Conservation (phyloP, 73 alveolate species). For the Paraurostyla sp. region DNA sequence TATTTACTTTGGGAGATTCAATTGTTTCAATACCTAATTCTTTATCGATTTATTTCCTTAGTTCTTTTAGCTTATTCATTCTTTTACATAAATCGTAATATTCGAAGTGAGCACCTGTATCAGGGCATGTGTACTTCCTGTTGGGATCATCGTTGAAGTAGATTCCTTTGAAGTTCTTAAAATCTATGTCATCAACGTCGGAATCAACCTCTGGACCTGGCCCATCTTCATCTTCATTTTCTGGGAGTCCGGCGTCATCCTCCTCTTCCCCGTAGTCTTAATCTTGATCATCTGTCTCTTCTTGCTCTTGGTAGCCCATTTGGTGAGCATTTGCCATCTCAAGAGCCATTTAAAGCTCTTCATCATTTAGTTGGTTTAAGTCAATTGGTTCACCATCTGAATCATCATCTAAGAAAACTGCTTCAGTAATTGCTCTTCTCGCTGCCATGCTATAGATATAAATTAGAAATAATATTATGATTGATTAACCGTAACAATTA, state of each 20-base stretch:
- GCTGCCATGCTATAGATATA: constrained; percentile 6
- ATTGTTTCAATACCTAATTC: background rate
- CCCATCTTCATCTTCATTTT: constrained; percentile 23
- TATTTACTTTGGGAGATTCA: background rate
- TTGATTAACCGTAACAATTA: constrained; percentile 1
- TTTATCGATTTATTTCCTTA: constrained; percentile 33
- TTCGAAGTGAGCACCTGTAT: constrained; percentile 75
- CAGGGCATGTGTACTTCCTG: constrained; percentile 59
- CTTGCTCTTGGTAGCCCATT: background rate
- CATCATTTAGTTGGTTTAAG: constrained; percentile 39
- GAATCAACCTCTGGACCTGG: constrained; percentile 41
- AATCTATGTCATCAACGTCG: constrained; percentile 49
- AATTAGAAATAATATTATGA: background rate
- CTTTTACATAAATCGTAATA: constrained; percentile 40
- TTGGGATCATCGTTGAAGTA: constrained; percentile 55
- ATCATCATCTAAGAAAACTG: constrained; percentile 10
- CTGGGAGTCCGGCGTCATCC: background rate
- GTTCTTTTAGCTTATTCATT: constrained; percentile 7
- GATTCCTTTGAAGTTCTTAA: constrained; percentile 64
- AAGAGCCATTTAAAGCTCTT: constrained; percentile 8
- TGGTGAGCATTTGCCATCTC: constrained; percentile 14
- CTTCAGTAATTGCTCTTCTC: constrained; percentile 56
- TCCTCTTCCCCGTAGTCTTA: constrained; percentile 34
- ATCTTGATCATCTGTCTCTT: background rate
- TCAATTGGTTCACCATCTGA: background rate